Evolutionary conservation across 768 basidiomycete genomes (phyloP), one percentile per base, ranked within the genome.

Genomic region (Russula abietina): DNA sequence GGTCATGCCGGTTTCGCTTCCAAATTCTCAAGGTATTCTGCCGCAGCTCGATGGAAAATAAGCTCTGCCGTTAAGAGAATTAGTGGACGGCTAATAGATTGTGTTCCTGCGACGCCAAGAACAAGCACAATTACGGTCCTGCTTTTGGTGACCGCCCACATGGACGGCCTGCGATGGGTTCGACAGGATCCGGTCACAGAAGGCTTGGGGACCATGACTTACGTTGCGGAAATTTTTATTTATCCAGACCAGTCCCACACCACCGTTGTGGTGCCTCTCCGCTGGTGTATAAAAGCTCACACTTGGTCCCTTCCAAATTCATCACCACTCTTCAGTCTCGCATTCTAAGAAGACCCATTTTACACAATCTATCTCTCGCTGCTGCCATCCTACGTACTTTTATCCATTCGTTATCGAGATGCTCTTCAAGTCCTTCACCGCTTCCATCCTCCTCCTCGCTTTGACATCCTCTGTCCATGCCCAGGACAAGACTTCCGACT

Each of bases 391-490:
- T 16, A 14, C 22, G 58, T 41, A 28, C 48, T 41, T 22, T 8
- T n/a, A 30, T 4, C 24, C 30, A 32, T n/a, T 24, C 3, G 3
- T 11, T 11, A 9, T 45, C 10, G 11, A 36, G 12, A 72, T 75
- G 70, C 66, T 74, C 36, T 65, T 67, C 60, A 73, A 72, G 62
- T 52, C 64, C 58, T 61, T 73, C 65, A 66, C 73, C 43, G 67
- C 72, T 45, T 65, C 71, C 45, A 61, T 70, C 38, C 65, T 78
- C 61, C 64, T 74, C 55, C 68, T 79, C 32, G 71, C 73, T n/a
- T 66, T 78, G 32, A 67, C 74, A 26, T 71, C 76, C 33, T 76
- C 77, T 56, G 78, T 69, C 6, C 67, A 69, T 57, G 80, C 75
- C 1, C 79, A 81, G 28, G 28, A n/a, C n/a, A n/a, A n/a, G n/a